Base-by-base conservation (phyloP, 768 basidiomycete species). In the Rhodotorula diobovata region DNA sequence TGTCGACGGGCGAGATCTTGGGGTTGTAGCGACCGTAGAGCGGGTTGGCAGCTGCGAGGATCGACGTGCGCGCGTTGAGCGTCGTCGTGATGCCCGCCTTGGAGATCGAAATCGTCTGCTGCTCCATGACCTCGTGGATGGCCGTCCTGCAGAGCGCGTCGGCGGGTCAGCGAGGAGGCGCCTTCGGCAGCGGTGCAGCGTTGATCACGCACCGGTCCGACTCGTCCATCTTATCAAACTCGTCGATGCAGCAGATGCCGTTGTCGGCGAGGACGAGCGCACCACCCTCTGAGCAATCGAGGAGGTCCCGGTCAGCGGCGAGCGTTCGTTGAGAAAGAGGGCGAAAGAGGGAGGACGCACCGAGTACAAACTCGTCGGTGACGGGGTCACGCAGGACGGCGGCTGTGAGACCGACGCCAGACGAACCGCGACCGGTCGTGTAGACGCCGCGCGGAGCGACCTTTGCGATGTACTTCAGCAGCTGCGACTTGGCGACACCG, bases 221-320 rank as follows among this genome's bases (percentile, higher is more conserved):
- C 82, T 99, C 96, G 76, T 98, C 96, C 96, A 99, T 99, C 81
- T 99, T 98, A 83, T 99, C 96, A 79, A 99, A 99, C 80, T 99
- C 96, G 76, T 99, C 96, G 73, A 99, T 99, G 81, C 95, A 98
- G 83, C 94, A 97, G 78, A 99, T 99, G 39, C 96, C 96, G 75
- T 99, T 99, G 81, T 99, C 96, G 20, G 96, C 95, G 58, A 99
- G 86, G 25, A 99, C 96, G 63, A 99, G 86, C n/a, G 96, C 96
- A 39, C 96, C 96, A 10, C 96, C 96, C 91, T 99, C 96, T 97
- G 81, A 35, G 59, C 12, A 32, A n/a, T n/a, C 16, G 39, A 28
- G 1, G 6, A 37, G 30, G 30, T 28, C 35, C 23, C 7, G 15
- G 41, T 46, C 34, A 73, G 48, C 53, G n/a, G 45, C 61, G 8